Percentiles rank a stretch among this genome's conserved stretches.
These are phyloP conservation scores for Penicillium riverlandense DNA, from an alignment of 495 filamentous ascomycete species.

Conservation along the genomic window DNA sequence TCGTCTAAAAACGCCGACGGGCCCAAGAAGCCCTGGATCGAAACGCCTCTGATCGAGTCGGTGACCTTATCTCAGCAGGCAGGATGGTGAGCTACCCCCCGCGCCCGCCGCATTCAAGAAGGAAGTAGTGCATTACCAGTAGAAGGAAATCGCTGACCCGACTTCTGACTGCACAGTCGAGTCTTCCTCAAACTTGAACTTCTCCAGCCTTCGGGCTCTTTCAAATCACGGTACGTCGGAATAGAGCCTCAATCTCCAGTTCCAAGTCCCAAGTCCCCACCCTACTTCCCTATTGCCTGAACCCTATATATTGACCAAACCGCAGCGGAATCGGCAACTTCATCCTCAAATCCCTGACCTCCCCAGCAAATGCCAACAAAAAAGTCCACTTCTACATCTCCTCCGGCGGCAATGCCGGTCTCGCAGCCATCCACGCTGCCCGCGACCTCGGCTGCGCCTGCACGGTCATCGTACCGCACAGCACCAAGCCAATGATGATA, in stretches of 20 bases:
- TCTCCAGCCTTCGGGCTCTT: constrained; percentile 83
- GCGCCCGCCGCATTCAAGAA: neutral
- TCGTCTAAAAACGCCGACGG: constrained; percentile 5
- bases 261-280: neutral
- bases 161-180: constrained; percentile 31
- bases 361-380: constrained; percentile 22
- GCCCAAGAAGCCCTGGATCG: constrained; percentile 50
- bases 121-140: neutral
- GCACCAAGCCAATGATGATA: constrained; percentile 60
- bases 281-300: neutral
- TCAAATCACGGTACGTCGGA: constrained; percentile 69
- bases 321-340: constrained; percentile 68
- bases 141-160: constrained; percentile 5
- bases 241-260: neutral
- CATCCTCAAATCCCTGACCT: constrained; percentile 45
- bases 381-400: constrained; percentile 74
- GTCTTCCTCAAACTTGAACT: constrained; percentile 89
- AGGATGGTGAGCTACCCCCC: constrained; percentile 50
- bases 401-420: constrained; percentile 82
- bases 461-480: constrained; percentile 71
- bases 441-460: constrained; percentile 49
- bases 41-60: constrained; percentile 67
- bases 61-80: constrained; percentile 56
- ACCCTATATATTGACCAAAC: neutral
- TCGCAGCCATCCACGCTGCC: constrained; percentile 79